Conservation (phyloP, 345 rosid genomes). For the Eucalyptus urophylla region DNA sequence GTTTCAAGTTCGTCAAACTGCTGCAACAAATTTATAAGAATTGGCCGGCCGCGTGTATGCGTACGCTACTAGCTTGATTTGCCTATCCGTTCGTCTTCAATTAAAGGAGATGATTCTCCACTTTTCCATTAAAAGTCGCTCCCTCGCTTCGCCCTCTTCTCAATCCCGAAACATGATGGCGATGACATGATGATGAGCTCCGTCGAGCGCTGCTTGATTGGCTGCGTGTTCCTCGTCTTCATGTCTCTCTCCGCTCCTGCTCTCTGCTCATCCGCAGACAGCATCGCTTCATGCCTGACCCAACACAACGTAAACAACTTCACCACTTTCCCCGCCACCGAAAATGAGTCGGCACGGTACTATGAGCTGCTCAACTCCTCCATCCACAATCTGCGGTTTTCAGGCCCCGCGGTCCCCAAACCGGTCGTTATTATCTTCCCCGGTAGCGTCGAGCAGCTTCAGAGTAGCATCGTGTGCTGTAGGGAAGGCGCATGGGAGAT, state of each 20-base stretch:
- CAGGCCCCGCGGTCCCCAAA: slow-evolving; percentile 18
- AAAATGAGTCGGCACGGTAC: slow-evolving; percentile 5
- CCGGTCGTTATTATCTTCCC: slow-evolving; percentile 31
- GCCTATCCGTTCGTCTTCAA: slow-evolving; percentile 14
- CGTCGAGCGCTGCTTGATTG: not conserved
- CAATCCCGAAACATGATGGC: not conserved
- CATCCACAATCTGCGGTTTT: slow-evolving; percentile 30
- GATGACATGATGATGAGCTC: not conserved
- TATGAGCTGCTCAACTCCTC: slow-evolving; percentile 29
- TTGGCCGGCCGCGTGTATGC: slow-evolving; percentile 20
- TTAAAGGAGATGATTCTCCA: slow-evolving; percentile 1
- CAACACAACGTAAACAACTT: slow-evolving; percentile 21
- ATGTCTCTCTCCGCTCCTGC: not conserved
- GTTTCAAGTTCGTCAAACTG: not conserved
- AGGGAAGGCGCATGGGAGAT: slow-evolving; percentile 12
- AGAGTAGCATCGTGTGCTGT: slow-evolving; percentile 14
- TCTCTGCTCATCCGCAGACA: not conserved
- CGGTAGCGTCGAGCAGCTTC: slow-evolving; percentile 12
- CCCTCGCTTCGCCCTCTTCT: not conserved
- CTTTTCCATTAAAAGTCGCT: not conserved
- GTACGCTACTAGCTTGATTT: not conserved
- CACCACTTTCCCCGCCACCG: slow-evolving; percentile 12
- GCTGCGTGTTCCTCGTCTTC: not conserved
- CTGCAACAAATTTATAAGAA: not conserved
- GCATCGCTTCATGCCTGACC: slow-evolving; percentile 23